Base-by-base conservation (phyloP, 345 rosid species). In the Eucalyptus lansdowneana region DNA sequence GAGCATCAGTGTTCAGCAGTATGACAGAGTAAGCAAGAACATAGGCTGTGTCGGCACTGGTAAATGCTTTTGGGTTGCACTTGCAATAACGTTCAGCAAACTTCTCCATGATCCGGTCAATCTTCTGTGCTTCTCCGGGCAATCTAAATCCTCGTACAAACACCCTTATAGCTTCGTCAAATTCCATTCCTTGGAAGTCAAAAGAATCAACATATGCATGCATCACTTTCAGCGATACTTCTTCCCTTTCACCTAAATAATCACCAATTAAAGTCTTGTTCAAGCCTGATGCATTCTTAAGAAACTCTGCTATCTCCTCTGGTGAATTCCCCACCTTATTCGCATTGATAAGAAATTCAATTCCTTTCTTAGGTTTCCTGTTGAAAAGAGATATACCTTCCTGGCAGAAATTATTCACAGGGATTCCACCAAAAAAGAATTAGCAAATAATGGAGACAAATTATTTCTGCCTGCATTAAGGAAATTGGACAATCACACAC, bases 381-480 rank as follows among this genome's bases (percentile, higher is more conserved):
- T 98, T 98, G 93, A 98, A 98, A 94, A 97, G 97, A 90, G 99
- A 97, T 88, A 98, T 97, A 95, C 99, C 99, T 96, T 98, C 99
- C 99, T 97, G 99, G 96, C 98, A 95, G 87, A 91, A 94, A 86
- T 86, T 92, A 58, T 89, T 92, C 69, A 91, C 90, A 94, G 91
- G 93, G 93, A 91, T 87, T 92, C 91, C 89, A 80, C 87, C 31
- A 89, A 80, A 87, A 85, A 87, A 54, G 37, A 67, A n/a, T 88
- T 54, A 19, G 62, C 89, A 89, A 89, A 80, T 80, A 51, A 44
- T 87, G 45, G 80, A 87, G 87, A 89, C 58, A 62, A 56, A 80
- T 88, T 56, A 40, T 88, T 29, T 86, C 40, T 62, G 80, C 50
- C 81, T 65, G 47, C 44, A 6, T 37, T 37, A 31, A 90, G 80